Percentiles rank a stretch among this genome's conserved stretches.
Conservation (phyloP, 164 flowering plant genomes). For the Macadamia integrifolia region DNA sequence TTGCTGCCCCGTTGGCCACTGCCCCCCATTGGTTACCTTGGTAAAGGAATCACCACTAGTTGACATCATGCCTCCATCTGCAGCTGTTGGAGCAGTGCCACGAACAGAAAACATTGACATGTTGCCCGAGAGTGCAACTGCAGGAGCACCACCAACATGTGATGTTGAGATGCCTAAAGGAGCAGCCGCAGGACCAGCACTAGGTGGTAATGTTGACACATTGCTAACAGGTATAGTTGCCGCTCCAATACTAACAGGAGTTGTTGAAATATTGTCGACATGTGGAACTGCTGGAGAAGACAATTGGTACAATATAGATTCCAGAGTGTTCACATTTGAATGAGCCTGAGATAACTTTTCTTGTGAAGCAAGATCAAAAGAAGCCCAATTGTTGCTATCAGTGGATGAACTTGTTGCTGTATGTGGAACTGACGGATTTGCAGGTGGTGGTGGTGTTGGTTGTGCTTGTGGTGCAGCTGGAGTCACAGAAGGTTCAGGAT, state of each 20-base stretch:
- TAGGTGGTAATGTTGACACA: slow-evolving; percentile 16
- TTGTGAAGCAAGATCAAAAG: slow-evolving; percentile 58
- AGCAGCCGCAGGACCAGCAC: slow-evolving; percentile 19
- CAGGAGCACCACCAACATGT: neutral
- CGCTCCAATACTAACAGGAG: slow-evolving; percentile 20
- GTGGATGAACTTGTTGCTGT: slow-evolving; percentile 28
- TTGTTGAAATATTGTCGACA: slow-evolving; percentile 17
- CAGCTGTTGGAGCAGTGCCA: slow-evolving; percentile 8
- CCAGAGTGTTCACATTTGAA: slow-evolving; percentile 40
- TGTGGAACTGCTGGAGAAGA: slow-evolving; percentile 46
- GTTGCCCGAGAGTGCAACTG: slow-evolving; percentile 3
- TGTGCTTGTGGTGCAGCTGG: slow-evolving; percentile 31
- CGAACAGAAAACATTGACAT: slow-evolving; percentile 9
- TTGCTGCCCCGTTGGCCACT: slow-evolving; percentile 41
- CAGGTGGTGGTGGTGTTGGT: slow-evolving; percentile 17
- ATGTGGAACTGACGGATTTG: slow-evolving; percentile 31
- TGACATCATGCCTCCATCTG: neutral
- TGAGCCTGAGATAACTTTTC: slow-evolving; percentile 38
- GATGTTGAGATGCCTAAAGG: slow-evolving; percentile 10
- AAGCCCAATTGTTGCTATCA: slow-evolving; percentile 75
- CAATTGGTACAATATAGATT: slow-evolving; percentile 51
- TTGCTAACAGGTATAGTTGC: slow-evolving; percentile 30
- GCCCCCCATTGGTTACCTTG: slow-evolving; percentile 33
- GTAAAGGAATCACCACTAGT: slow-evolving; percentile 21
- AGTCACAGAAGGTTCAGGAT: slow-evolving; percentile 59